These are phyloP conservation scores for Didymellaceae sp. DNA, from an alignment of 2,329 filamentous ascomycete species.

Conservation along the genomic window DNA sequence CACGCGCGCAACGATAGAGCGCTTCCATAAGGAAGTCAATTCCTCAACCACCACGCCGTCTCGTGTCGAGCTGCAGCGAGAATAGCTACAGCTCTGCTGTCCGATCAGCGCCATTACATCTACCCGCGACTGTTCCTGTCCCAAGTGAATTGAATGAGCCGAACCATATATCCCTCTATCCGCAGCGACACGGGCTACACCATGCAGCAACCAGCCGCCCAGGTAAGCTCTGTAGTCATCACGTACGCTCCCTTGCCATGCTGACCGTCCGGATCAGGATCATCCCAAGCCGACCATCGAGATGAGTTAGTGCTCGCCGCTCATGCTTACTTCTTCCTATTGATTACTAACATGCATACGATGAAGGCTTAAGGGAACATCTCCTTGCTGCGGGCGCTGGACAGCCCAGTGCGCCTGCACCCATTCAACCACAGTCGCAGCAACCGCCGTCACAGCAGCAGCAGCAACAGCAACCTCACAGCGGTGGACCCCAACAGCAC, in stretches of 20 bases:
- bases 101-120: conserved; percentile 11
- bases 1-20: conserved; percentile 1
- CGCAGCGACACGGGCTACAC: conserved; percentile 38
- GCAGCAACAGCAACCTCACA: conserved; percentile 39
- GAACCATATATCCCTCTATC: conserved; percentile 43
- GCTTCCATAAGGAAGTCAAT: conserved; percentile 3
- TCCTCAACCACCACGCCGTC: conserved; percentile 9
- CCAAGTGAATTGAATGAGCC: conserved; percentile 30
- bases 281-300: conserved; percentile 49
- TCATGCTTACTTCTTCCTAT: conserved; percentile 14
- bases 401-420: conserved; percentile 41
- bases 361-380: conserved; percentile 67
- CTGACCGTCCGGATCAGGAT: conserved; percentile 41
- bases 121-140: conserved; percentile 5
- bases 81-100: conserved; percentile 10
- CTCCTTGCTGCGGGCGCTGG: conserved; percentile 62
- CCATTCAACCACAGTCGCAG: conserved; percentile 37
- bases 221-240: conserved; percentile 58
- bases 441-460: conserved; percentile 34
- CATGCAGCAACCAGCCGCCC: conserved; percentile 55
- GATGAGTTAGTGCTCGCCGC: conserved; percentile 48
- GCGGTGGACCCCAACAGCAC: conserved; percentile 58
- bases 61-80: conserved; percentile 9
- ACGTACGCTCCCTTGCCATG: conserved; percentile 15
- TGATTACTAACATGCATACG: conserved; percentile 42